These are phyloP conservation scores for Boechera stricta DNA, from an alignment of 345 rosid genomes.

Conservation along the genomic window DNA sequence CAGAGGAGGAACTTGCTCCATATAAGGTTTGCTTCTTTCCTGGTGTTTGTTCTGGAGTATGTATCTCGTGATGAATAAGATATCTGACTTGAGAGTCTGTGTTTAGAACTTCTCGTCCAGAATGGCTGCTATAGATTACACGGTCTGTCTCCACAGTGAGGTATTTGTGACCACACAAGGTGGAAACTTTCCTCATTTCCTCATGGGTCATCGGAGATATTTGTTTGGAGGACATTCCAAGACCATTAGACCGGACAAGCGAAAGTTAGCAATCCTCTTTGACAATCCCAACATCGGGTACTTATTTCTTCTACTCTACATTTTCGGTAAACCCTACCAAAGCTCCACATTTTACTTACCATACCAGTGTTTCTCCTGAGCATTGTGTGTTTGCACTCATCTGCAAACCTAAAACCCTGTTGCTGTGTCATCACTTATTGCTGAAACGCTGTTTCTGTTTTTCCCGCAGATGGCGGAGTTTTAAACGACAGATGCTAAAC, in stretches of 20 bases:
- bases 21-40: constrained; percentile 61
- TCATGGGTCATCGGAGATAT: constrained; percentile 95
- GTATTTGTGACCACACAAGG: constrained; percentile 99
- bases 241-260: constrained; percentile 96
- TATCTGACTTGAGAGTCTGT: constrained; percentile 47
- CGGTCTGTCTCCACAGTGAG: constrained; percentile 99
- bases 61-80: background rate
- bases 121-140: constrained; percentile 99
- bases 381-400: constrained; percentile 1
- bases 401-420: constrained; percentile 8
- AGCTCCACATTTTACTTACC: constrained; percentile 10
- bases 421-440: background rate
- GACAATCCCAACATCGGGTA: constrained; percentile 95
- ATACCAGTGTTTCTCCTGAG: background rate
- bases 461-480: constrained; percentile 80
- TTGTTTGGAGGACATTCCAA: constrained; percentile 93
- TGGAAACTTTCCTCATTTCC: constrained; percentile 97
- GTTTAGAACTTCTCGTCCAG: constrained; percentile 93
- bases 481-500: constrained; percentile 85
- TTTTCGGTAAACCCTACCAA: constrained; percentile 3
- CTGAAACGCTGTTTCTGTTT: constrained; percentile 5
- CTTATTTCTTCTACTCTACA: constrained; percentile 36
- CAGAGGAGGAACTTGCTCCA: constrained; percentile 85
- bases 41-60: constrained; percentile 5
- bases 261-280: constrained; percentile 88